Base-by-base conservation (phyloP, 257 asterid genomes). In the Paraleonurus japonicus region DNA sequence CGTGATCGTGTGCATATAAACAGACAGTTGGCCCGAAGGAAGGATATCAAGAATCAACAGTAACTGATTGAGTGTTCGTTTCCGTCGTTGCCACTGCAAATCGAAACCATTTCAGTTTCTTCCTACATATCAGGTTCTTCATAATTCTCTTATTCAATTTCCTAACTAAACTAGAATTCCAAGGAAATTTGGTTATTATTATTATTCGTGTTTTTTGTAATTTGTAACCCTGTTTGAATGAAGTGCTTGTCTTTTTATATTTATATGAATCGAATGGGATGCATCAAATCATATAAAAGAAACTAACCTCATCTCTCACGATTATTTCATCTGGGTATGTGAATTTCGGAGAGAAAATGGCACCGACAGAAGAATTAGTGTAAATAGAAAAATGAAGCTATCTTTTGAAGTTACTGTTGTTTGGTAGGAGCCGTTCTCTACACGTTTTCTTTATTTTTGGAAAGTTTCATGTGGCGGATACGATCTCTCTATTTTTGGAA, bases 281-380 rank as follows among this genome's bases (percentile, higher is more conserved):
- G 19, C 9, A 22, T 20, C 11, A n/a, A 37, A 3, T 67, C 55
- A 23, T 35, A 24, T 69, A 37, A 30, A 33, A 7, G 33, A 26
- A 65, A 57, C 20, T 11, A 7, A 55, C 48, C 26, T 20, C 68
- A 7, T 20, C 2, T 27, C 15, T 16, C 15, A 27, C 7, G 54
- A 43, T 30, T 26, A 22, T 59, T 51, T 58, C 22, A 43, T 67
- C 58, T 35, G 69, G 75, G 65, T 35, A n/a, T 32, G 69, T 30
- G 61, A 47, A 47, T 47, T 47, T 47, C 5, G 54, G 54, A 16
- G 8, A 11, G 8, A 47, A 22, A 47, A 47, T 47, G 22, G 22
- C 22, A 6, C 54, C 54, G 54, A n/a, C 54, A 47, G 1, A 45
- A 47, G 50, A 43, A 12, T 12, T 16, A 41, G 50, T 11, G 16